phyloP scores from a whole-genome alignment of 495 filamentous ascomycete species.

The Lasiosphaeria ovina region DNA sequence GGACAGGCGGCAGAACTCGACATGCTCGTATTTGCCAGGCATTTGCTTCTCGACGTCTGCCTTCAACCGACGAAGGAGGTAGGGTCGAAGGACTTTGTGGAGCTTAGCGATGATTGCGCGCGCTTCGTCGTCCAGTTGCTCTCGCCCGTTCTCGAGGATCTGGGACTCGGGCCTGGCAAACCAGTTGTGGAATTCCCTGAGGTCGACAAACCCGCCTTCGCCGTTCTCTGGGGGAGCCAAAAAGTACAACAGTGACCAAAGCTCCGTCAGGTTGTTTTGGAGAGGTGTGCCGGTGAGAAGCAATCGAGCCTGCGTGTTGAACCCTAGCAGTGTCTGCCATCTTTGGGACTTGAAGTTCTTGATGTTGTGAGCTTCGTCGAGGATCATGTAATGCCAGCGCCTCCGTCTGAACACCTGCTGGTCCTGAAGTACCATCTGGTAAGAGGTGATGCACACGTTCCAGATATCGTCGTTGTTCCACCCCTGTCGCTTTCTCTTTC shows the following conservation, averaged over 20 bases:
- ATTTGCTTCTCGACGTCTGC: conserved; percentile 99
- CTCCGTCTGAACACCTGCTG: conserved; percentile 87
- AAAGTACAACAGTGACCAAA: conserved; percentile 98
- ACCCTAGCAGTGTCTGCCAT: conserved; percentile 91
- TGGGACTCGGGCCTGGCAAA: conserved; percentile 91
- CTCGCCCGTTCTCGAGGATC: conserved; percentile 89
- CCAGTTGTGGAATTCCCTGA: conserved; percentile 90
- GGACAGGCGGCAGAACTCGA: conserved; percentile 90
- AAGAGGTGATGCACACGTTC: conserved; percentile 97
- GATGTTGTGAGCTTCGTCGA: conserved; percentile 99
- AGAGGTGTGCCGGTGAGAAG: conserved; percentile 93
- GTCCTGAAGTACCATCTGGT: conserved; percentile 93
- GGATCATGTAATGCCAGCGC: conserved; percentile 97
- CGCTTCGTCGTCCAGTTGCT: conserved; percentile 90
- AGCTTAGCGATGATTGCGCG: conserved; percentile 85
- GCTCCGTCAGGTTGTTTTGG: conserved; percentile 93
- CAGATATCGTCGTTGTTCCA: conserved; percentile 89
- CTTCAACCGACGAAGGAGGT: conserved; percentile 88
- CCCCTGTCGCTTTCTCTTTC: conserved; percentile 82
- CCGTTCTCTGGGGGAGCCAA: conserved; percentile 86
- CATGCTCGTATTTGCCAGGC: conserved; percentile 96
- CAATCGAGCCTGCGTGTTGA: conserved; percentile 82
- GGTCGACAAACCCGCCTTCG: conserved; percentile 81
- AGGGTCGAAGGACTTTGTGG: conserved; percentile 88
- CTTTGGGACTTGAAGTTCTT: conserved; percentile 98